Evolutionary conservation across 2,329 filamentous ascomycete genomes (phyloP), one percentile per base, ranked within the genome.

Genomic region (Stagonosporopsis rhizophila): DNA sequence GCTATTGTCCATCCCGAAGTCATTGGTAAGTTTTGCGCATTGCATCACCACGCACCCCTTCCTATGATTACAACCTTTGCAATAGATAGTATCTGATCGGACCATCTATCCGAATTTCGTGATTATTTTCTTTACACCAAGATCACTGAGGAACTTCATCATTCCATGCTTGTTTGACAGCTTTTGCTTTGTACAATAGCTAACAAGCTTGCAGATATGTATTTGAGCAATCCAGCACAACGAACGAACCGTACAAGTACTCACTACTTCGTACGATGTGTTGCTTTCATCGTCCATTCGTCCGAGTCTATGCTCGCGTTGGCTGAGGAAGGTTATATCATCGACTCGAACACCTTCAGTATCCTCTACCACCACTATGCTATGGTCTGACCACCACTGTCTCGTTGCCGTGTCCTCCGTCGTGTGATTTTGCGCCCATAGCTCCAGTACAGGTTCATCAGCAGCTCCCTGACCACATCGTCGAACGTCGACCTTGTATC

Each of bases 21-120:
- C 22, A n/a, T 20, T 6, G 40, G 53, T 56, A 56, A 47, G 53
- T 48, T 12, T 40, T 22, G 12, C 17, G 17, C 8, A n/a, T 32
- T 38, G 20, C 35, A 27, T 14, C 27, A 27, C 27, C 14, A 27
- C 44, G 53, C 15, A 44, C 42, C 20, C 69, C 62, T 77, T 82
- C 82, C 85, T 70, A 87, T 86, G 87, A 89, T 88, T 87, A 89
- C 74, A 87, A 82, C 30, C 23, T 71, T 71, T 56, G 57, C 72
- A 81, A 77, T 88, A 89, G 86, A 89, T 87, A 87, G 85, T 87
- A 87, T 77, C 79, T 86, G 85, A 87, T 68, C 78, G 53, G 53
- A 52, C 53, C 53, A 56, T 56, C 53, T 52, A 56, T 56, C 53
- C 53, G 53, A 56, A 42, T 9, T 37, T 20, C 25, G 37, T 87